phyloP scores from a whole-genome alignment of 345 rosid genomes.

The Eutrema heterophyllum region DNA sequence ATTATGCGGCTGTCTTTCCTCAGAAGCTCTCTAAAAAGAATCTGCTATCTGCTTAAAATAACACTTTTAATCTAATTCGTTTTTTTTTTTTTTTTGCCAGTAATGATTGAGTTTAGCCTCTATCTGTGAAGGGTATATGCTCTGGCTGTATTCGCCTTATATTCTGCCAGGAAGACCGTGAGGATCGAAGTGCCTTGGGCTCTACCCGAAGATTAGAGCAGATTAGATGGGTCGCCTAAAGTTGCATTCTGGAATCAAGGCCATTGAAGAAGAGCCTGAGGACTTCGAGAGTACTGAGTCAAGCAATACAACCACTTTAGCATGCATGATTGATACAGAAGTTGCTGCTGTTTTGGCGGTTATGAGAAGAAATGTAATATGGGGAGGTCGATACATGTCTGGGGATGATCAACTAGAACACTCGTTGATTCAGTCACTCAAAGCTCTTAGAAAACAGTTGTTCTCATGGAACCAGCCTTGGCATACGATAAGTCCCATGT shows the following conservation, averaged over 20 bases:
- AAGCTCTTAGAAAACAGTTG: slow-evolving; percentile 74
- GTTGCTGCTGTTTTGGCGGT: slow-evolving; percentile 91
- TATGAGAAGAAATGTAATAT: slow-evolving; percentile 97
- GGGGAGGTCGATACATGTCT: slow-evolving; percentile 93
- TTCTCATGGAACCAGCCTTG: slow-evolving; percentile 88
- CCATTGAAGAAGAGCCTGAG: slow-evolving; percentile 95
- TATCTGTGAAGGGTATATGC: slow-evolving; percentile 34
- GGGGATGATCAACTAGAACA: slow-evolving; percentile 96
- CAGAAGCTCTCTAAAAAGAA: neutral
- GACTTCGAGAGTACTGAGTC: slow-evolving; percentile 56
- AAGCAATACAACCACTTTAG: slow-evolving; percentile 52
- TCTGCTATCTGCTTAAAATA: neutral
- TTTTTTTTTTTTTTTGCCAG: neutral
- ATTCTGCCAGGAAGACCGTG: slow-evolving; percentile 20
- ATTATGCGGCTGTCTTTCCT: neutral
- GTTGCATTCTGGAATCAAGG: slow-evolving; percentile 82
- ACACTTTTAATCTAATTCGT: neutral
- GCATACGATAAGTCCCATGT: slow-evolving; percentile 74
- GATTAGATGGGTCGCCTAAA: slow-evolving; percentile 82
- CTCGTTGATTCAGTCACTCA: slow-evolving; percentile 83
- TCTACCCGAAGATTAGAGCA: slow-evolving; percentile 21
- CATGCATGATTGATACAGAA: slow-evolving; percentile 85
- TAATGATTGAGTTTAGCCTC: slow-evolving; percentile 19
- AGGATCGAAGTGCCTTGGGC: slow-evolving; percentile 24
- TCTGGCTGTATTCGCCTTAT: slow-evolving; percentile 18